A percentile compares a stretch with the other conserved stretches of the same genome.
Evolutionary conservation across 306 rosid genomes (phyloP).

Genomic region (Trifolium repens): DNA sequence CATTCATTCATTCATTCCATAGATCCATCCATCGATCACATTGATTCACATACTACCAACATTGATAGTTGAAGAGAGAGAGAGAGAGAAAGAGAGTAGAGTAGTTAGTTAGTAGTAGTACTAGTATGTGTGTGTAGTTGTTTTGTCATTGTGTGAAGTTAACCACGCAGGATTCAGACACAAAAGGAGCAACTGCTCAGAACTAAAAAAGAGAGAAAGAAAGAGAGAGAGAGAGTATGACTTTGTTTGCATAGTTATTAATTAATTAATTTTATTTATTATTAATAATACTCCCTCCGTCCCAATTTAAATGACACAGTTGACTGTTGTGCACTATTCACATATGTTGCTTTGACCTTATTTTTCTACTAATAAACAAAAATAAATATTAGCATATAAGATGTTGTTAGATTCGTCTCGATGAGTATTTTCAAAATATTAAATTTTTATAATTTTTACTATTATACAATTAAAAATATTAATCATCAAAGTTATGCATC

Average conservation of each 20-base stretch:
- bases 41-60: not conserved
- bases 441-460: too few species aligned
- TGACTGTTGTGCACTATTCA: too few species aligned
- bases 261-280: conserved; percentile 2
- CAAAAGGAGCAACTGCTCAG: conserved; percentile 54
- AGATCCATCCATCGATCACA: not conserved
- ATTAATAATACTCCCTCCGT: too few species aligned
- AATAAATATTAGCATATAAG: too few species aligned
- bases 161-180: conserved; percentile 47
- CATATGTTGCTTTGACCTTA: too few species aligned
- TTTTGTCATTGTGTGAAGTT: conserved; percentile 49
- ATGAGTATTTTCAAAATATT: too few species aligned
- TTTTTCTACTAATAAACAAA: too few species aligned
- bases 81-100: conserved; percentile 31
- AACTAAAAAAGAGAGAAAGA: conserved; percentile 32
- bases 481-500: too few species aligned
- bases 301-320: too few species aligned
- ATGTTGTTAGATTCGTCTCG: too few species aligned
- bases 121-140: conserved; percentile 23
- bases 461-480: too few species aligned
- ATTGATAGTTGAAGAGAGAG: conserved; percentile 27
- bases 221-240: conserved; percentile 35
- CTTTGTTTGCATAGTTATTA: too few species aligned
- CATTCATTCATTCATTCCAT: conserved; percentile 48
- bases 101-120: conserved; percentile 14